Evolutionary conservation across 306 rosid species (phyloP).

Genomic region (Carpinus fangiana): DNA sequence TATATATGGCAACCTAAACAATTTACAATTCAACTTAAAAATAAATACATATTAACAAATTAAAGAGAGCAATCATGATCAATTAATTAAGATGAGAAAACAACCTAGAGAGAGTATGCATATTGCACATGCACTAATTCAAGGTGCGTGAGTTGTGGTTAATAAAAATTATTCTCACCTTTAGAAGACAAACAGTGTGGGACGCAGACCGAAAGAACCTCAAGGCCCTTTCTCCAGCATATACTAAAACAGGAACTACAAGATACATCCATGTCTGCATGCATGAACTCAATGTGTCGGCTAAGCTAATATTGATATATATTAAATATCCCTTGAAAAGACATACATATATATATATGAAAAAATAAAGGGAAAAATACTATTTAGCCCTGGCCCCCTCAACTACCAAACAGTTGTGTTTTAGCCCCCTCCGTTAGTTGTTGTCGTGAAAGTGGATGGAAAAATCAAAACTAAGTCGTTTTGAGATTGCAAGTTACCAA

Average conservation of each 20-base stretch:
- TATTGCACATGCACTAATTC: not conserved
- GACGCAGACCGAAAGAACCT: constrained; percentile 90
- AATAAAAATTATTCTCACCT: constrained; percentile 47
- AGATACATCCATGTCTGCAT: constrained; percentile 97
- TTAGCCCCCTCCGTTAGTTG: no score
- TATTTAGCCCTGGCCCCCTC: no score
- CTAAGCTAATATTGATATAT: not conserved
- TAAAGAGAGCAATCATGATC: not conserved
- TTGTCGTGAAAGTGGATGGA: no score
- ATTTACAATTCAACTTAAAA: constrained; percentile 1
- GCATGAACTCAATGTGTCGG: constrained; percentile 29
- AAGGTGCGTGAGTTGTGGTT: not conserved
- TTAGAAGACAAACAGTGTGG: constrained; percentile 68
- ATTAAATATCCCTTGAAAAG: constrained; percentile 6
- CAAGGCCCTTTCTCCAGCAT: constrained; percentile 88
- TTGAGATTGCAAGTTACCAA: no score
- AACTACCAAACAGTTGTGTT: no score
- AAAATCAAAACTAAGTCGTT: no score
- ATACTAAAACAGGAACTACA: constrained; percentile 77
- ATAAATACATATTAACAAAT: not conserved
- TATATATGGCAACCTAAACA: constrained; percentile 85
- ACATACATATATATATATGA: not conserved
- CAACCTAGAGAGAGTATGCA: not conserved
- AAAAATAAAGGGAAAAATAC: no score
- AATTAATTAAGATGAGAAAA: not conserved